A percentile compares a stretch with the other conserved stretches of the same genome.
Conservation (phyloP, 768 basidiomycete species). For the Boletus coccyginus region DNA sequence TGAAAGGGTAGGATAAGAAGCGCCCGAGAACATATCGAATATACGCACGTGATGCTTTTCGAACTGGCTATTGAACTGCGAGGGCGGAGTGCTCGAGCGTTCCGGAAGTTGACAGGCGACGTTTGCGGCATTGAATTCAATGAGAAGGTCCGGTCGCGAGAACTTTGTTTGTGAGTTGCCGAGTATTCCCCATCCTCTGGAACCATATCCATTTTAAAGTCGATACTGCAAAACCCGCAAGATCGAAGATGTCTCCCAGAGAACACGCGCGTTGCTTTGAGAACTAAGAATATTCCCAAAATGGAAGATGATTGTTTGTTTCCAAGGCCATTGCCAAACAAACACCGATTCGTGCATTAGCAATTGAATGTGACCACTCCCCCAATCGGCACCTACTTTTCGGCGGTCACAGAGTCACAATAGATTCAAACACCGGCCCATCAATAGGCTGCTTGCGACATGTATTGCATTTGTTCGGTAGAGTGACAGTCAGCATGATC, state of each 20-base stretch:
- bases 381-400: no score
- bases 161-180: neutral
- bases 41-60: slow-evolving; percentile 17
- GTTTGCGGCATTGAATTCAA: slow-evolving; percentile 10
- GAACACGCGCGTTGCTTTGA: neutral
- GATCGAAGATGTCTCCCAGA: neutral
- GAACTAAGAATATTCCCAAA: neutral
- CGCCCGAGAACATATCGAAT: neutral
- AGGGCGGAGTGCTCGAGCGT: slow-evolving; percentile 16
- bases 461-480: no score
- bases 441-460: no score
- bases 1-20: neutral
- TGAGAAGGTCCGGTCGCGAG: slow-evolving; percentile 14
- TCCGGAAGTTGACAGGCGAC: slow-evolving; percentile 3
- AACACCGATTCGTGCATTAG: neutral
- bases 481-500: no score
- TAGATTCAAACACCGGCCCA: no score
- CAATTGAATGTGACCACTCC: no score
- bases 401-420: no score
- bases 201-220: slow-evolving; percentile 17
- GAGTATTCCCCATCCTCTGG: slow-evolving; percentile 9
- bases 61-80: slow-evolving; percentile 14
- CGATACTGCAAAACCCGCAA: neutral
- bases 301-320: slow-evolving; percentile 18
- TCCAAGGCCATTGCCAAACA: slow-evolving; percentile 11